phyloP scores from a whole-genome alignment of 2,329 filamentous ascomycete species.

The Cadophora sp. region DNA sequence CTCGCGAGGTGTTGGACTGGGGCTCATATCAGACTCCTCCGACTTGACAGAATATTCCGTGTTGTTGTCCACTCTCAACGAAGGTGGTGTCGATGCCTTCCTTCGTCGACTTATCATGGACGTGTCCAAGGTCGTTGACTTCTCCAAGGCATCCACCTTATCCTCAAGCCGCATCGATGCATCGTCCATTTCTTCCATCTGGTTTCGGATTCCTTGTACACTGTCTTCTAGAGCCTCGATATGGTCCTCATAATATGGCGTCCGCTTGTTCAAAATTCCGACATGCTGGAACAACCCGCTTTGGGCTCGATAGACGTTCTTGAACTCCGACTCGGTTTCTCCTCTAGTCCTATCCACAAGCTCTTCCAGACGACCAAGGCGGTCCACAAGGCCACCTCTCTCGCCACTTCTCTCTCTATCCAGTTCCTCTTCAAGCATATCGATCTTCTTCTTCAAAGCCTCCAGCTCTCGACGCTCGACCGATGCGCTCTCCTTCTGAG shows the following conservation, averaged over 20 bases:
- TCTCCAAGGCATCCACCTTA: slow-evolving; percentile 41
- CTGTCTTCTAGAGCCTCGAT: slow-evolving; percentile 57
- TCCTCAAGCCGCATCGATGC: slow-evolving; percentile 46
- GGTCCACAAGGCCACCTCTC: slow-evolving; percentile 38
- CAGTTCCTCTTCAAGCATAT: slow-evolving; percentile 54
- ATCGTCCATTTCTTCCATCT: slow-evolving; percentile 45
- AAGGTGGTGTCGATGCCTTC: slow-evolving; percentile 43
- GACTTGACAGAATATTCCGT: slow-evolving; percentile 22
- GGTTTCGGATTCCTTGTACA: slow-evolving; percentile 41
- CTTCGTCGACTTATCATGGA: slow-evolving; percentile 35
- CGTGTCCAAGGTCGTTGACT: slow-evolving; percentile 16
- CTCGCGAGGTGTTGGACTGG: slow-evolving; percentile 20
- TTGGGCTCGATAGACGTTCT: slow-evolving; percentile 61
- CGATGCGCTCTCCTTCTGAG: slow-evolving; percentile 52
- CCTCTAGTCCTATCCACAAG: slow-evolving; percentile 58
- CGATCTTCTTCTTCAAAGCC: slow-evolving; percentile 54
- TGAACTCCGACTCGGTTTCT: slow-evolving; percentile 60
- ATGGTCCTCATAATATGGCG: slow-evolving; percentile 59
- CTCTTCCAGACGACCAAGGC: slow-evolving; percentile 56
- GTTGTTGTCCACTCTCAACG: slow-evolving; percentile 23
- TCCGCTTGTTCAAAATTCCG: slow-evolving; percentile 56
- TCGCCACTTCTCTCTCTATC: slow-evolving; percentile 45
- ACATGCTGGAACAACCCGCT: slow-evolving; percentile 59
- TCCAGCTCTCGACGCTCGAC: slow-evolving; percentile 56
- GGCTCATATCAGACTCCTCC: slow-evolving; percentile 22